These are phyloP conservation scores for Aspergillus luchuensis DNA, from an alignment of 2,329 filamentous ascomycete species.

Conservation along the genomic window DNA sequence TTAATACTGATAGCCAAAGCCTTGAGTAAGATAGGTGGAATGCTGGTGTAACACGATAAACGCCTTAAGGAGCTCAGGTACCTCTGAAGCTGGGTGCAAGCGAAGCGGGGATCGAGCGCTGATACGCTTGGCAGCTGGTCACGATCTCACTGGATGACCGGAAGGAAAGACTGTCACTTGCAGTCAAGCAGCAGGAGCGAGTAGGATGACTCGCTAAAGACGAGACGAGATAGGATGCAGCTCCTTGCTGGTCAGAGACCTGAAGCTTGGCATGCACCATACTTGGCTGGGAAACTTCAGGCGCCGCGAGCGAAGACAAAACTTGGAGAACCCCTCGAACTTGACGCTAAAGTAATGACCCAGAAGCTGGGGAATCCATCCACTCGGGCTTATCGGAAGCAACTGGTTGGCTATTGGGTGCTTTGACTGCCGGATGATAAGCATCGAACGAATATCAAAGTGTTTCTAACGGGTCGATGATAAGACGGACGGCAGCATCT, in stretches of 20 bases:
- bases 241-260: slow-evolving; percentile 10
- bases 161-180: not conserved
- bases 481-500: slow-evolving; percentile 4
- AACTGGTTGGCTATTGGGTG: not conserved
- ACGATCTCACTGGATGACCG: not conserved
- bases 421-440: slow-evolving; percentile 7
- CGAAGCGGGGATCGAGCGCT: slow-evolving; percentile 14
- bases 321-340: slow-evolving; percentile 14
- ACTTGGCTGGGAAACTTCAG: slow-evolving; percentile 30
- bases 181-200: not conserved
- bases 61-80: slow-evolving; percentile 3
- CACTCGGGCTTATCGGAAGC: not conserved
- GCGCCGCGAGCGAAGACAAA: slow-evolving; percentile 19
- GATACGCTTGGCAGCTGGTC: slow-evolving; percentile 18
- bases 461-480: slow-evolving; percentile 1
- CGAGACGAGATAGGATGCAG: not conserved
- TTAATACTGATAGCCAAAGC: not conserved
- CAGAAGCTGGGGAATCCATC: not conserved
- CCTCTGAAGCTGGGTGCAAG: slow-evolving; percentile 4
- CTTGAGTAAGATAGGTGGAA: not conserved
- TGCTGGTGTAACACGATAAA: slow-evolving; percentile 3
- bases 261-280: slow-evolving; percentile 25
- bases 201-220: not conserved
- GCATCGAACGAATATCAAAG: not conserved
- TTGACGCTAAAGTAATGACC: not conserved